Evolutionary conservation across 2,329 filamentous ascomycete genomes (phyloP).

Genomic region (Colletotrichum cordylinicola): DNA sequence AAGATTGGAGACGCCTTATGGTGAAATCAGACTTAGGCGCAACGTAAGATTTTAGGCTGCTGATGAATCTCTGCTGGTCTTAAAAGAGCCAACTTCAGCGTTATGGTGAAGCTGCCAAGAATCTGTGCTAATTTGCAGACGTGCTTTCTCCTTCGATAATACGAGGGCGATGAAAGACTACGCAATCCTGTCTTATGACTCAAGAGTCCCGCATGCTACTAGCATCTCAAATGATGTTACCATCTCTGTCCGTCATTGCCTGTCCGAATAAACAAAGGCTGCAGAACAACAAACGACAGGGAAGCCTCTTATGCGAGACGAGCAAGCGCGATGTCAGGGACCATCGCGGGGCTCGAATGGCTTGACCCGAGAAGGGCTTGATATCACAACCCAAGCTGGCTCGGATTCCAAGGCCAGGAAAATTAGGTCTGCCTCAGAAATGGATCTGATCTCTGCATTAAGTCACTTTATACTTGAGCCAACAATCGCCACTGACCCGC

Average conservation of each 20-base stretch:
- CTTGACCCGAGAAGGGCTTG: neutral
- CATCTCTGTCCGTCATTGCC: neutral
- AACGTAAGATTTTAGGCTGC: neutral
- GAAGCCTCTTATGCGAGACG: neutral
- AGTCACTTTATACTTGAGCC: neutral
- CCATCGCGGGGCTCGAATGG: neutral
- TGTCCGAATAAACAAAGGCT: neutral
- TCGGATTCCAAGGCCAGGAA: neutral
- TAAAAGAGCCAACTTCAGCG: neutral
- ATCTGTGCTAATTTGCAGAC: neutral
- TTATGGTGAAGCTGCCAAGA: accelerated
- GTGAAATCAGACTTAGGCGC: neutral
- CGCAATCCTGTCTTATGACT: accelerated
- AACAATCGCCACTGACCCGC: neutral
- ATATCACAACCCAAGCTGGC: neutral
- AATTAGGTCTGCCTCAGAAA: neutral
- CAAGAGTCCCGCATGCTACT: accelerated
- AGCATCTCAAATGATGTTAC: accelerated
- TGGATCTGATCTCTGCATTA: accelerated
- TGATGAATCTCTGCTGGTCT: neutral
- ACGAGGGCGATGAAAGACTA: neutral
- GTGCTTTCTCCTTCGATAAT: accelerated
- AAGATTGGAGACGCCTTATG: neutral
- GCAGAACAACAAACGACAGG: neutral
- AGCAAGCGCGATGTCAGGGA: neutral